Percentiles rank a stretch among this genome's conserved stretches.
Conservation (phyloP, 371 early-diverging fungal genomes). For the Funneliformis caledonium region DNA sequence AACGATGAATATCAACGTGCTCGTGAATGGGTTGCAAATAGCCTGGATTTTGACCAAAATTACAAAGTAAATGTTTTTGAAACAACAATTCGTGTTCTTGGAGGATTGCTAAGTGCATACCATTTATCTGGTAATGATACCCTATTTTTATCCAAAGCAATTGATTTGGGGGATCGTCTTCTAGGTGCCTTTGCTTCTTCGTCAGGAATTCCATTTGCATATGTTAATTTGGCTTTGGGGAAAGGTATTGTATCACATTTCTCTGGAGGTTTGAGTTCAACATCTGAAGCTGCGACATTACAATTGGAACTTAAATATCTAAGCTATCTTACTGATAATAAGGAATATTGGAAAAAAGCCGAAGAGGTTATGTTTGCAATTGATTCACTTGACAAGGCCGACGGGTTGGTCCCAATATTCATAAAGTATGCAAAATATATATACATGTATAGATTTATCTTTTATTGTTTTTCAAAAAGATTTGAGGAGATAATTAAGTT, state of each 20-base stretch:
- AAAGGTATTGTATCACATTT: slow-evolving; percentile 50
- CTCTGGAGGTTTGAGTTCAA: slow-evolving; percentile 57
- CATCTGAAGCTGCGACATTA: slow-evolving; percentile 86
- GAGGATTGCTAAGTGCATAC: slow-evolving; percentile 86
- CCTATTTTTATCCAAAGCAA: slow-evolving; percentile 72
- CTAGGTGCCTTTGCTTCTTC: slow-evolving; percentile 76
- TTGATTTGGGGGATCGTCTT: slow-evolving; percentile 78
- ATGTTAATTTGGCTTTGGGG: slow-evolving; percentile 60
- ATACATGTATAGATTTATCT: too few species aligned
- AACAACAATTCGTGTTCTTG: slow-evolving; percentile 90
- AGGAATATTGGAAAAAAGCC: slow-evolving; percentile 70
- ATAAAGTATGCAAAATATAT: slow-evolving; percentile 56
- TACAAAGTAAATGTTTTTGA: slow-evolving; percentile 89
- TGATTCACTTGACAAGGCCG: slow-evolving; percentile 56
- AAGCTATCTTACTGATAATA: slow-evolving; percentile 73
- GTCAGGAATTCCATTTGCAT: slow-evolving; percentile 79
- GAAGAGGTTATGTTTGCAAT: slow-evolving; percentile 70
- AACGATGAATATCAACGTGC: slow-evolving; percentile 73
- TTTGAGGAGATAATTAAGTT: too few species aligned
- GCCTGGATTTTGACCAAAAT: slow-evolving; percentile 69
- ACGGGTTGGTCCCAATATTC: slow-evolving; percentile 81
- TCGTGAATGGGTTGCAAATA: slow-evolving; percentile 63
- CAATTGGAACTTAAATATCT: slow-evolving; percentile 90
- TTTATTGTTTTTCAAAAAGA: not conserved
- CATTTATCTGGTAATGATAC: slow-evolving; percentile 70